Evolutionary conservation across 2,329 filamentous ascomycete species (phyloP).

Genomic region (Cladophialophora bantiana): DNA sequence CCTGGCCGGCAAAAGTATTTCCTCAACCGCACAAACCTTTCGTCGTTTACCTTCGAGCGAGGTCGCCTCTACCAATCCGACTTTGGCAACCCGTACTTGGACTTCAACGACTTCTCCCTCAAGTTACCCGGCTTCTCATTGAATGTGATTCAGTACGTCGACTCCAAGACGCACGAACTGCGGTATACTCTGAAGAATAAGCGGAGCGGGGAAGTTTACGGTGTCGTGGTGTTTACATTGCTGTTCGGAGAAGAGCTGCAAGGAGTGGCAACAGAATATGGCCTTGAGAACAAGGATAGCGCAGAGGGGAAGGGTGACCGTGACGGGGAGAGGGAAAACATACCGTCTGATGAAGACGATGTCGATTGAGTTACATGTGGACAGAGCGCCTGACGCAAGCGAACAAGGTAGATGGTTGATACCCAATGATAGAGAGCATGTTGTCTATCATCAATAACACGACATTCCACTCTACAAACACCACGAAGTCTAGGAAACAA

Average conservation of each 20-base stretch:
- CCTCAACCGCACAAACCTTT: conserved; percentile 62
- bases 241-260: conserved; percentile 54
- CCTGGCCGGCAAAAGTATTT: conserved; percentile 68
- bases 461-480: not conserved
- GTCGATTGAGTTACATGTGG: conserved; percentile 9
- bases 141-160: conserved; percentile 50
- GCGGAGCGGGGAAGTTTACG: conserved; percentile 73
- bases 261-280: conserved; percentile 36
- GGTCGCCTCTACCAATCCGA: conserved; percentile 69
- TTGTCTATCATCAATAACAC: not conserved
- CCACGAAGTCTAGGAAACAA: not conserved
- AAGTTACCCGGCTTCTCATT: conserved; percentile 48
- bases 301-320: not conserved
- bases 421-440: not conserved
- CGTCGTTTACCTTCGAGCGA: conserved; percentile 66
- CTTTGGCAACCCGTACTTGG: conserved; percentile 92
- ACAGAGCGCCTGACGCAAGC: not conserved
- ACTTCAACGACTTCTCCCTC: conserved; percentile 69
- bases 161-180: conserved; percentile 78
- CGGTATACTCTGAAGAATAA: conserved; percentile 92
- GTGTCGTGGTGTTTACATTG: conserved; percentile 82
- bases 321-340: conserved; percentile 6
- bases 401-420: not conserved
- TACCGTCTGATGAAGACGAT: conserved; percentile 25
- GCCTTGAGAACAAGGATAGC: conserved; percentile 11